phyloP scores from a whole-genome alignment of 2,329 filamentous ascomycete genomes.

The Colletotrichum tofieldiae region DNA sequence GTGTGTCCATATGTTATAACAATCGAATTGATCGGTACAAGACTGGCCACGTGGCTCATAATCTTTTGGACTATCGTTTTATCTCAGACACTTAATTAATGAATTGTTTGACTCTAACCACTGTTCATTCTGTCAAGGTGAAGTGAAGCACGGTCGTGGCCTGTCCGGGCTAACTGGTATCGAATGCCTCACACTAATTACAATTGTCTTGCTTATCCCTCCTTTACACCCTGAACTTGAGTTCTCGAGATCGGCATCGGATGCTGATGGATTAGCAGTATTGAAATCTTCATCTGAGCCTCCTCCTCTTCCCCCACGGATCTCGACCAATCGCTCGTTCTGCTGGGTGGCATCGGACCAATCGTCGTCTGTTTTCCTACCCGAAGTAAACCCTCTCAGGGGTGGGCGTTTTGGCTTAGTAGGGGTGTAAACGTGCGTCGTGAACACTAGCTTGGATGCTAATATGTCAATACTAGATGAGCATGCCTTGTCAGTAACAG shows the following conservation, averaged over 20 bases:
- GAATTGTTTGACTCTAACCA: background rate
- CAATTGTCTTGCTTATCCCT: constrained; percentile 35
- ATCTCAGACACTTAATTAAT: too few relatives aligned
- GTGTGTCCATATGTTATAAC: too few relatives aligned
- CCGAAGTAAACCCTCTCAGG: background rate
- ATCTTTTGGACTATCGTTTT: too few relatives aligned
- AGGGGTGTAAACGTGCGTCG: constrained; percentile 5
- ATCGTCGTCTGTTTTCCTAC: background rate
- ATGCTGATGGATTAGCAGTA: background rate
- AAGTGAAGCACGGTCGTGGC: background rate
- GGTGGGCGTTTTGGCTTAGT: background rate
- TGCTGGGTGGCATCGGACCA: constrained; percentile 6
- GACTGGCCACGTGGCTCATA: too few relatives aligned
- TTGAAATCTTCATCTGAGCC: background rate
- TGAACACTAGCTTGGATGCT: constrained; percentile 52
- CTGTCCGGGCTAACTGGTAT: constrained; percentile 4
- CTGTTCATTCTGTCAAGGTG: background rate
- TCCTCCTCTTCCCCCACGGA: constrained; percentile 5
- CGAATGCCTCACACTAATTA: constrained; percentile 28
- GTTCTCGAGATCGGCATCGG: background rate
- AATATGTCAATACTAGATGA: constrained; percentile 52
- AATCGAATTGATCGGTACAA: too few relatives aligned
- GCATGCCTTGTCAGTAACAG: background rate
- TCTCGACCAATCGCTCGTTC: constrained; percentile 7
- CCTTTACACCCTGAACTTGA: background rate